phyloP scores from a whole-genome alignment of 1,284 basidiomycete species.

The Erythrobasidium hasegawianum region DNA sequence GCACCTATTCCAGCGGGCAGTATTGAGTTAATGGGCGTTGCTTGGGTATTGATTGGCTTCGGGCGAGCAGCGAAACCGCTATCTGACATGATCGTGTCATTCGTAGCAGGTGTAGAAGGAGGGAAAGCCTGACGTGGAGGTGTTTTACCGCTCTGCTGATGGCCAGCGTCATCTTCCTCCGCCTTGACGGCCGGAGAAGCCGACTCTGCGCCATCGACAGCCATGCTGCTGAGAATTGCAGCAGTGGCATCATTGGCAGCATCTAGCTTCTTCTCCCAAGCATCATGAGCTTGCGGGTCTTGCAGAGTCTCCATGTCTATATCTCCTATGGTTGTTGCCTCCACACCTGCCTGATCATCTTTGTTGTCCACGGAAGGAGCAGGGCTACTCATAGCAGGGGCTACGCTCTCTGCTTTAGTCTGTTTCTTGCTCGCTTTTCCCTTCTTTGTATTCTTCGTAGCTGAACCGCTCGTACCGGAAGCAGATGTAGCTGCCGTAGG shows the following conservation, averaged over 20 bases:
- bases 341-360: not conserved
- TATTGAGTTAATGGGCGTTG: no score
- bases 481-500: conserved; percentile 44
- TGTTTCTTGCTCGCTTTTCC: conserved; percentile 56
- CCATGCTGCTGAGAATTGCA: not conserved
- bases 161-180: not conserved
- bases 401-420: conserved; percentile 55
- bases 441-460: conserved; percentile 41
- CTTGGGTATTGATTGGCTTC: no score
- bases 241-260: no score
- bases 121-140: no score
- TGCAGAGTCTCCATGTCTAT: conserved; percentile 8
- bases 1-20: not conserved
- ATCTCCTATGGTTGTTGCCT: not conserved
- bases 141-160: no score
- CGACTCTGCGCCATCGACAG: not conserved
- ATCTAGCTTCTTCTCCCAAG: conserved; percentile 9
- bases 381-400: conserved; percentile 35
- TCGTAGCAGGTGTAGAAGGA: no score
- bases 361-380: not conserved
- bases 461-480: not conserved
- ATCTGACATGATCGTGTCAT: no score
- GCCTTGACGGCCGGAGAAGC: not conserved
- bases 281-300: not conserved
- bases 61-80: no score